Percentiles rank a stretch among this genome's conserved stretches.
Conservation (phyloP, 2,329 filamentous ascomycete species). For the Clarireedia monteithiana region DNA sequence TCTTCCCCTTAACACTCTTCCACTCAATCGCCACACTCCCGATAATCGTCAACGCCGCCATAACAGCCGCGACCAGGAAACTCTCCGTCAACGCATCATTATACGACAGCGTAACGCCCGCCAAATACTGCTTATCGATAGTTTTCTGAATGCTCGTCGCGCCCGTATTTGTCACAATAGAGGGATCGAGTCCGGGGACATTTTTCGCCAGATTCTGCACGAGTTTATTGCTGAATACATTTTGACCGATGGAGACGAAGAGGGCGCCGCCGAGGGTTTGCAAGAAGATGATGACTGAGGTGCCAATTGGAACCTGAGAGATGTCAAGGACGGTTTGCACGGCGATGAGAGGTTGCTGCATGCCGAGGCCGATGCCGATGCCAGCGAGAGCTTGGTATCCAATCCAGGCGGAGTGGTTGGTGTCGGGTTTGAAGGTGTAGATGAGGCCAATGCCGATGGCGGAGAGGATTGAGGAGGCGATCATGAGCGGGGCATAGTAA, state of each 20-base stretch:
- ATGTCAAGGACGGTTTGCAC: slow-evolving; percentile 49
- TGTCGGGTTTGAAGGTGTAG: slow-evolving; percentile 42
- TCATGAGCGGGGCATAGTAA: slow-evolving; percentile 46
- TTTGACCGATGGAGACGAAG: slow-evolving; percentile 49
- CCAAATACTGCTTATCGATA: slow-evolving; percentile 43
- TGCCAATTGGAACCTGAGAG: slow-evolving; percentile 43
- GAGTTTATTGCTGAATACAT: slow-evolving; percentile 34
- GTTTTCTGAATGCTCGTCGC: slow-evolving; percentile 52
- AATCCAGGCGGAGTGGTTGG: slow-evolving; percentile 43
- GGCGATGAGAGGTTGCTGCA: slow-evolving; percentile 50
- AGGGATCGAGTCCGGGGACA: slow-evolving; percentile 36
- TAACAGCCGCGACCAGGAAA: slow-evolving; percentile 41
- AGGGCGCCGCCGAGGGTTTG: slow-evolving; percentile 53
- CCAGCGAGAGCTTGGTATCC: slow-evolving; percentile 49
- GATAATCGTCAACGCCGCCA: not conserved
- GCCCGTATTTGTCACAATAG: slow-evolving; percentile 38
- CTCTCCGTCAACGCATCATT: slow-evolving; percentile 44
- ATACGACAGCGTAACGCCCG: slow-evolving; percentile 50
- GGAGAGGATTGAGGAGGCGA: slow-evolving; percentile 39
- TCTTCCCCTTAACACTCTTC: slow-evolving; percentile 43
- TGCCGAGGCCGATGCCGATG: slow-evolving; percentile 48
- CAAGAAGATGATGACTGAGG: slow-evolving; percentile 46
- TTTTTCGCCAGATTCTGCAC: slow-evolving; percentile 30
- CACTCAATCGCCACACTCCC: slow-evolving; percentile 5
- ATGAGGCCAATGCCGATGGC: slow-evolving; percentile 40